A percentile compares a stretch with the other conserved stretches of the same genome.
phyloP scores from a whole-genome alignment of 805 yeast species.

The Saccharomyces paradoxus region DNA sequence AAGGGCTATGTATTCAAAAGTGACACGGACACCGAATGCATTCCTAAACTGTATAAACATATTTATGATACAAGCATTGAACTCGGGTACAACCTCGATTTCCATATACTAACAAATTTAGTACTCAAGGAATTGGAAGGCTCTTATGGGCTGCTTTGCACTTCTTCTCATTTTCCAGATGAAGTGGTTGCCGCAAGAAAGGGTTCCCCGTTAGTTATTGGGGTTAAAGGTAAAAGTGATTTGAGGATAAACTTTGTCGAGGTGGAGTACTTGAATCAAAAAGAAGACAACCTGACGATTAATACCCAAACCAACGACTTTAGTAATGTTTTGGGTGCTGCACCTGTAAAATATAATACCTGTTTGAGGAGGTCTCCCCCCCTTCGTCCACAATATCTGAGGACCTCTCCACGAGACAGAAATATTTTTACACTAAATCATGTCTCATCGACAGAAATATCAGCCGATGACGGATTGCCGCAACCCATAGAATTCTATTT shows the following conservation, averaged over 20 bases:
- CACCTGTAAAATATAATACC: background rate
- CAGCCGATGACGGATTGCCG: conserved; percentile 87
- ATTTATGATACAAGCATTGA: conserved; percentile 67
- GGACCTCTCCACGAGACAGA: background rate
- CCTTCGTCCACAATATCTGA: conserved; percentile 23
- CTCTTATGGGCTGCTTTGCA: conserved; percentile 91
- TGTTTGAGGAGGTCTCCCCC: conserved; percentile 16
- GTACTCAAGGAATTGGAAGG: conserved; percentile 92
- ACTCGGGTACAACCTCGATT: conserved; percentile 74
- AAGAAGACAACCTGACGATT: conserved; percentile 29
- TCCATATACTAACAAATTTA: conserved; percentile 85
- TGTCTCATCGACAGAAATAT: conserved; percentile 91
- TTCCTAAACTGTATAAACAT: conserved; percentile 90
- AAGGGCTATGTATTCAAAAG: conserved; percentile 81
- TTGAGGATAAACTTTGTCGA: conserved; percentile 96
- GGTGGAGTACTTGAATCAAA: conserved; percentile 83
- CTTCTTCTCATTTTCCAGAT: conserved; percentile 86
- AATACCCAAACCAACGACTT: background rate
- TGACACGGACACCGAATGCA: conserved; percentile 96
- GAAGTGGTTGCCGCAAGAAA: conserved; percentile 95
- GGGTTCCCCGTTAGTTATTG: conserved; percentile 94
- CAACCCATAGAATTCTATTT: conserved; percentile 92
- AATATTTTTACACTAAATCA: conserved; percentile 29
- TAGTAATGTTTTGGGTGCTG: background rate
- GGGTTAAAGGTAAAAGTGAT: conserved; percentile 92